Conservation (phyloP, 169 alveolate genomes). For the Plasmodium knowlesi region DNA sequence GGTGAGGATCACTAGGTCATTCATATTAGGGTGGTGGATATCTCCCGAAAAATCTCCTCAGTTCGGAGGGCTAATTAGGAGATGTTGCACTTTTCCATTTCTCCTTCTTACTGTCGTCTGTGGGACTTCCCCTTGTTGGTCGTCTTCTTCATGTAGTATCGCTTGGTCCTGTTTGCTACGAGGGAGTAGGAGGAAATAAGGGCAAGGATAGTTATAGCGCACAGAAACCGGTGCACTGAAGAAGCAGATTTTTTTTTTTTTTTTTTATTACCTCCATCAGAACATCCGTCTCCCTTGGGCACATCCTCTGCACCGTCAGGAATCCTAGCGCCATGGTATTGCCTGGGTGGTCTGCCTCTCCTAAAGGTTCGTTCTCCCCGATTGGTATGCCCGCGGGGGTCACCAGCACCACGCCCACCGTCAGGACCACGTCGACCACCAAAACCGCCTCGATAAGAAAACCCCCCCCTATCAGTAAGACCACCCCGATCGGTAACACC, state of each 20-base stretch:
- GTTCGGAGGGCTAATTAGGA: neutral
- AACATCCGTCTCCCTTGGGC: neutral
- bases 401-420: neutral
- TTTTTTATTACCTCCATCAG: neutral
- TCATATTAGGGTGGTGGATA: neutral
- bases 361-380: neutral
- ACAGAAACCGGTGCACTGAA: neutral
- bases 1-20: neutral
- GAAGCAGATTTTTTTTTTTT: neutral
- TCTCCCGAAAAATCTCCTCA: neutral
- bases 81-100: neutral
- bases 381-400: neutral
- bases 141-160: conserved; percentile 33
- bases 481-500: neutral
- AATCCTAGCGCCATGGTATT: neutral
- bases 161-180: conserved; percentile 19
- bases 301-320: neutral
- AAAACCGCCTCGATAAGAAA: neutral
- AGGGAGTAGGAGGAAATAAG: neutral
- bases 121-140: conserved; percentile 42
- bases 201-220: too few relatives aligned
- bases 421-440: neutral
- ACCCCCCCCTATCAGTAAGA: neutral
- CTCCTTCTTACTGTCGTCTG: conserved; percentile 33
- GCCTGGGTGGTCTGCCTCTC: neutral